phyloP scores from a whole-genome alignment of 345 rosid species.

The Gossypium ekmanianum region DNA sequence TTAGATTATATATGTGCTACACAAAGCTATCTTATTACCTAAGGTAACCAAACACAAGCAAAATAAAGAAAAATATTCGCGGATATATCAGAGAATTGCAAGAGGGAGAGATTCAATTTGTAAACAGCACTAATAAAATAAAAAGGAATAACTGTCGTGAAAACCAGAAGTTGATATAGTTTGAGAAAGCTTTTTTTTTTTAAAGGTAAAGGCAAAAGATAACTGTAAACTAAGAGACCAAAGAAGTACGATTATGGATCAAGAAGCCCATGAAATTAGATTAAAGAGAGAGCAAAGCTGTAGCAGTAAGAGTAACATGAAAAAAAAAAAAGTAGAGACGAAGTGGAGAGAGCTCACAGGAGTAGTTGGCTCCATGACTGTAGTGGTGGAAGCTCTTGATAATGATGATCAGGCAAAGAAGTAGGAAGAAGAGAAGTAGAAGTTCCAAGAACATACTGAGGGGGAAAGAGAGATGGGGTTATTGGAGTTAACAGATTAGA shows the following conservation, averaged over 20 bases:
- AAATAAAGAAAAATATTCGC: not conserved
- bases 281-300: not conserved
- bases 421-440: slow-evolving; percentile 35
- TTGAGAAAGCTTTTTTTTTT: too few relatives aligned
- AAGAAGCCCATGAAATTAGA: not conserved
- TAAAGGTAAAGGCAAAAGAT: not conserved
- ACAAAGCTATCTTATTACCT: not conserved
- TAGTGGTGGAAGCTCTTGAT: slow-evolving; percentile 44
- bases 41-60: not conserved
- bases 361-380: slow-evolving; percentile 66
- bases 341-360: slow-evolving; percentile 29
- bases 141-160: too few relatives aligned
- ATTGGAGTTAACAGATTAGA: slow-evolving; percentile 31
- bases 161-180: too few relatives aligned
- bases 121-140: too few relatives aligned
- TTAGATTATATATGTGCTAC: not conserved
- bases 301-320: not conserved
- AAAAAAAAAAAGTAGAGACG: not conserved
- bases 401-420: slow-evolving; percentile 26
- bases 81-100: not conserved
- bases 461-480: slow-evolving; percentile 29
- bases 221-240: not conserved
- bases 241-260: not conserved
- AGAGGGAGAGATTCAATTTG: too few relatives aligned
- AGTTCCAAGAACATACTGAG: slow-evolving; percentile 43